Conservation (phyloP, 331 rosid species). For the Quercus tomentella region DNA sequence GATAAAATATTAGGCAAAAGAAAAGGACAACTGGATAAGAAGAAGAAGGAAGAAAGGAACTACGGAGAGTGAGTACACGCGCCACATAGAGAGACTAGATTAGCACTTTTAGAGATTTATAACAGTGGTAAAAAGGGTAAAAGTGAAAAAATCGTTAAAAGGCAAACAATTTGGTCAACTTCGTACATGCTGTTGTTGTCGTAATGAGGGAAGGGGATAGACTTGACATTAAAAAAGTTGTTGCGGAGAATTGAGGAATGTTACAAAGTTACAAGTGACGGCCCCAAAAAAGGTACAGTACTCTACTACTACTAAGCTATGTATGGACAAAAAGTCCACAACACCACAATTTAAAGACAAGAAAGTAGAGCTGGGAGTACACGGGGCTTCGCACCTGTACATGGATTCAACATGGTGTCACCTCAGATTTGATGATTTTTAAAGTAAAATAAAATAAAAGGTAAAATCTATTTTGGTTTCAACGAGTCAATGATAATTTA, state of each 20-base stretch:
- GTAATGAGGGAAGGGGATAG: slow-evolving; percentile 18
- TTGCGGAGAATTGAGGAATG: slow-evolving; percentile 20
- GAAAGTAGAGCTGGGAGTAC: not conserved
- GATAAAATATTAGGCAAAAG: too few species aligned
- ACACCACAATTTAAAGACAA: slow-evolving; percentile 3
- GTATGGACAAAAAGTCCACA: slow-evolving; percentile 17
- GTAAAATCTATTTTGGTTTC: too few species aligned
- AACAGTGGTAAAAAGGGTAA: not conserved
- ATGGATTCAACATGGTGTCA: not conserved
- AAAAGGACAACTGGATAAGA: not conserved
- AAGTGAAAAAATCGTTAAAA: not conserved
- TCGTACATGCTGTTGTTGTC: slow-evolving; percentile 18
- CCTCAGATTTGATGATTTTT: too few species aligned
- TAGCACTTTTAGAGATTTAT: not conserved
- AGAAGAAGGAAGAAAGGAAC: not conserved
- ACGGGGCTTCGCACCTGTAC: not conserved
- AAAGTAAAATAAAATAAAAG: too few species aligned
- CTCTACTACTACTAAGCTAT: not conserved
- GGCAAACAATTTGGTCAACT: slow-evolving; percentile 20
- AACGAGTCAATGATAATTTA: fast-evolving
- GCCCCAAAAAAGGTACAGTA: slow-evolving; percentile 12
- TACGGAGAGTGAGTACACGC: not conserved
- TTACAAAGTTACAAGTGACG: not conserved
- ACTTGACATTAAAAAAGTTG: slow-evolving; percentile 10
- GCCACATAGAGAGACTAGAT: not conserved